Conservation (phyloP, 495 filamentous ascomycete genomes). For the Apodospora peruviana region DNA sequence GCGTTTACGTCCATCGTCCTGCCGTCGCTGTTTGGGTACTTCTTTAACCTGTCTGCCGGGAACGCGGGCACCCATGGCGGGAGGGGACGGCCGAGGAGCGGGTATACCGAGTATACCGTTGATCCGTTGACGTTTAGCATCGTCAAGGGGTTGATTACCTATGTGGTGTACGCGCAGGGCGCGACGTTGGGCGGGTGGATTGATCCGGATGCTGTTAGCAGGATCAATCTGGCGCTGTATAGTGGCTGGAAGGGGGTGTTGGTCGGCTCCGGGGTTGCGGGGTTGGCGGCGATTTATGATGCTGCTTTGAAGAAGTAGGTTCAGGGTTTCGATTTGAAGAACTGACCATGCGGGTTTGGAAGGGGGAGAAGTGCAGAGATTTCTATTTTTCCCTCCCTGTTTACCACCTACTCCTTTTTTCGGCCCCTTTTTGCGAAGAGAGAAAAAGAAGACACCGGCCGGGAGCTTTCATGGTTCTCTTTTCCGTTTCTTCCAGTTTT, state of each 20-base stretch:
- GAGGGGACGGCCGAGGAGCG: conserved; percentile 22
- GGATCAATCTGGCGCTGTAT: conserved; percentile 61
- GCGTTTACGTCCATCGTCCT: conserved; percentile 60
- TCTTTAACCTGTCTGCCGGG: conserved; percentile 71
- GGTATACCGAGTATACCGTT: conserved; percentile 44
- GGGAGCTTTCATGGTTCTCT: too few relatives aligned
- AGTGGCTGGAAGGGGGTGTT: conserved; percentile 67
- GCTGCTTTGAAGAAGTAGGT: conserved; percentile 71
- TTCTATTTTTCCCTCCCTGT: not conserved
- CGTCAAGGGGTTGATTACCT: conserved; percentile 72
- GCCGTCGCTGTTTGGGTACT: conserved; percentile 70
- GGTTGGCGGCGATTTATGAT: conserved; percentile 71
- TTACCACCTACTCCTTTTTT: too few relatives aligned
- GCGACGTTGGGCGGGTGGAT: conserved; percentile 61
- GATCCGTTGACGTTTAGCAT: conserved; percentile 90
- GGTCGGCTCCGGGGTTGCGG: conserved; percentile 64
- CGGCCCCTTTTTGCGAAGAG: too few relatives aligned
- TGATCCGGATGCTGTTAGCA: conserved; percentile 48
- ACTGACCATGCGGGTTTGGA: too few relatives aligned
- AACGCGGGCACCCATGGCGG: conserved; percentile 12
- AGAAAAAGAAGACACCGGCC: too few relatives aligned
- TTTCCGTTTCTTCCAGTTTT: too few relatives aligned
- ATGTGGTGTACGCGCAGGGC: conserved; percentile 69
- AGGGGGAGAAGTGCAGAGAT: not conserved
- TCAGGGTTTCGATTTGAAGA: too few relatives aligned